Evolutionary conservation across 1,139 yeast genomes (phyloP), one percentile per base, ranked within the genome.

Genomic region (Hyphopichia fennica): DNA sequence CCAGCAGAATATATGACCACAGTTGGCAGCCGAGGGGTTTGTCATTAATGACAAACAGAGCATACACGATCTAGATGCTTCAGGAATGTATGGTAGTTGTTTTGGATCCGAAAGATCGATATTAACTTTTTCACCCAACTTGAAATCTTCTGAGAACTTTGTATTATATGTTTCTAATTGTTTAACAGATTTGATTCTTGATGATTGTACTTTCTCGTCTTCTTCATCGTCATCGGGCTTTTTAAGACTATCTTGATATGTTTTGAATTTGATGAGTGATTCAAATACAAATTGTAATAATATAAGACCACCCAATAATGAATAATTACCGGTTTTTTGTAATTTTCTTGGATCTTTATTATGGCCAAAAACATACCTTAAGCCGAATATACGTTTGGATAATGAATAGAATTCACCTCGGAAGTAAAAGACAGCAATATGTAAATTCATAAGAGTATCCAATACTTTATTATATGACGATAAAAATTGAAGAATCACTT

Each of bases 1-100:
- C 98, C 98, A 93, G 63, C 99, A 93, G 60, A 87, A 91, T 15
- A 88, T 48, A 60, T 93, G 99, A 0, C 99, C 99, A 64, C 99
- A 93, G 9, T 84, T 79, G 0, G 96, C 90, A 44, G 90, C 81
- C 1, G 96, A 73, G 1, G 99, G 98, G 48, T 87, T 80, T 2
- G 69, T 72, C 95, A 93, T 87, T 15, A 77, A 72, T 6, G 87
- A 83, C 29, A 91, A 71, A 58, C 99, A 93, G 31, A 93, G 70
- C 72, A 90, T 85, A 58, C 99, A 93, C 38, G 76, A 72, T 40
- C 98, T 71, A 1, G 95, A 82, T 29, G 68, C 66, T 42, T 75
- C 82, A 0, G 93, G 87, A 20, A 93, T 79, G 56, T 81, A 91
- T 2, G 89, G 84, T 44, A 91, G 67, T 16, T 67, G 67, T 0